Base-by-base conservation (phyloP, 352 stramenopile genomes). In the Globisporangium nunn region DNA sequence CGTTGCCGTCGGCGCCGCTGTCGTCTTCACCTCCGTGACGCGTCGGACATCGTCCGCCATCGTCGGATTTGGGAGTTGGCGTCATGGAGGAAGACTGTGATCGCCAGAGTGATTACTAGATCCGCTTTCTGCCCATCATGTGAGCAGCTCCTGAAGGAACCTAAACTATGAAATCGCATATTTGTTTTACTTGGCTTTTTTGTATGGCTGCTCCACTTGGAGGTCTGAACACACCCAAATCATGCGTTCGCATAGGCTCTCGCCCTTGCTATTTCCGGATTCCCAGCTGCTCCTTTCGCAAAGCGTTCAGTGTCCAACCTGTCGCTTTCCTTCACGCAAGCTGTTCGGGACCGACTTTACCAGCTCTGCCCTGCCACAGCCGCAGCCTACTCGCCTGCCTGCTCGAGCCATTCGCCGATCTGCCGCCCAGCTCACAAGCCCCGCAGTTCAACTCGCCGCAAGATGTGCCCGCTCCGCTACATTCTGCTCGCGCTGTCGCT, bases 381-480 rank as follows among this genome's bases (percentile, higher is more conserved):
- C 8, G 10, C 23, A n/a, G 35, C 18, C 31, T 3, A 10, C 15
- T 30, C 17, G 11, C 7, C 6, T 23, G 49, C 7, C 14, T 17
- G 33, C 30, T 35, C 23, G 29, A 8, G 2, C 1, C 56, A 62
- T 31, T 62, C 40, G n/a, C 18, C 40, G 52, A 62, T 52, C 56
- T 40, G 33, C 54, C 46, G 11, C 28, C 29, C 37, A 52, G 18
- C 8, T 15, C 28, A 31, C 35, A 46, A 49, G 18, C 8, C 35
- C 33, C 14, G 10, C 56, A 17, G 11, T 8, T 29, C 35, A 40
- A 10, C 35, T 10, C 35, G 5, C 35, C 35, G 3, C 35, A 40
- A 14, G n/a, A 92, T 94, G 82, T 94, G 85, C 49, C 85, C 85
- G 44, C 74, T 94, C 7, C 85, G 85, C 64, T 94, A 94, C 74